Base-by-base conservation (phyloP, 2,329 filamentous ascomycete genomes). In the Nothopassalora personata region DNA sequence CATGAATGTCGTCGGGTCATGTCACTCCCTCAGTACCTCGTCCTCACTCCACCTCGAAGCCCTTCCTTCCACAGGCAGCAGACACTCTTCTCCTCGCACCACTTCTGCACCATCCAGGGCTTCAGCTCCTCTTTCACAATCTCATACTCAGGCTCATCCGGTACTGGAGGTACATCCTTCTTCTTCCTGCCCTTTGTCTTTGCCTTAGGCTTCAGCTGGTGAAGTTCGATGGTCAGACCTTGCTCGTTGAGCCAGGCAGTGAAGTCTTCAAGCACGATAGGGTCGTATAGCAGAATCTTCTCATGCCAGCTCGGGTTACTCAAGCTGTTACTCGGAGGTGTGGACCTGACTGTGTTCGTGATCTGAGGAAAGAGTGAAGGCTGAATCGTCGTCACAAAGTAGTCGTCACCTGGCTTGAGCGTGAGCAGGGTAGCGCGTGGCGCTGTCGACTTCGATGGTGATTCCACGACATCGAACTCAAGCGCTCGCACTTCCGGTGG, bases 231-330 rank as follows among this genome's bases (percentile, higher is more conserved):
- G 13, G 64, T 34, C 7, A 71, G 13, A 34, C 65, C 70, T 53
- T 72, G 62, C 3, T 51, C 64, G 46, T 96, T 97, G 15, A 97
- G 75, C 89, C 91, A 97, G 0, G 78, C 75, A 0, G 92, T 83
- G 13, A 99, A 77, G 64, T 97, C 91, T 74, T 97, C 93, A 0
- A 97, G 75, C 1, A 94, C 81, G 47, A 99, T 88, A 0, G 93
- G 91, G 68, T 97, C 92, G 71, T 95, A 97, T 71, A 97, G 84
- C 5, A 97, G 79, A 50, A 99, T 97, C 75, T 91, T 95, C 74
- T 97, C 91, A 67, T 95, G 81, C 90, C 92, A 97, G 1, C 84
- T 91, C 2, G 79, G 80, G 2, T 71, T 69, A 5, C 68, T 71
- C 6, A 72, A 70, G 58, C 80, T 71, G 8, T 72, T 74, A 2